Base-by-base conservation (phyloP, 495 filamentous ascomycete genomes). In the Tuber calosporum region DNA sequence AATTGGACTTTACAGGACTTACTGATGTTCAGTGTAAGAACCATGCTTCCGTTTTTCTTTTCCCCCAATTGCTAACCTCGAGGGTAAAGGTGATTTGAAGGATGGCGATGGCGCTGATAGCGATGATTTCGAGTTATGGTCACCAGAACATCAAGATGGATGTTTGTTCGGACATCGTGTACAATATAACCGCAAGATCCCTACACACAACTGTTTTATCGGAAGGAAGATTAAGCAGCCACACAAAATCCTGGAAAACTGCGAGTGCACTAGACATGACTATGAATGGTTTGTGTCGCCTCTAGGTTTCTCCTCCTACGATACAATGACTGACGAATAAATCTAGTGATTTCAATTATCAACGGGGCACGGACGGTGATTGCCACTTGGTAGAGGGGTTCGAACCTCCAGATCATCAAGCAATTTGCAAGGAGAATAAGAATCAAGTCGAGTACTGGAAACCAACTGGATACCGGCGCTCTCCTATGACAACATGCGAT, bases 81-180 rank as follows among this genome's bases (percentile, higher is more conserved):
- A 74, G 70, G 19, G 7, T 38, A 45, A 39, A 81, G 79, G 79
- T 67, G 73, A 80, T 62, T 70, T 91, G 17, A 86, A 93, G 72
- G 89, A 93, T 73, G 81, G 86, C 1, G 83, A 91, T 70, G 84
- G 84, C 9, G 82, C 83, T 2, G 86, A 88, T 38, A 88, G 86
- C n/a, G 86, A 89, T 74, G 90, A 93, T 78, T 98, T 96, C 84
- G 86, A 90, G 69, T 83, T 94, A 67, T 99, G 93, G 93, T 86
- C 86, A 69, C 94, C 96, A 20, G 86, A 86, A 73, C 88, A 91
- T 79, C 84, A 89, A 4, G 84, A 90, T 70, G 87, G 92, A 69
- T 99, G 96, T 82, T 85, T 99, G 6, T 99, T 98, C 81, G 96
- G 96, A 26, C 96, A 97, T 83, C 85, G 90, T 48, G 88, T 93